Base-by-base conservation (phyloP, 345 rosid species). In the Pseudoturritis turrita region DNA sequence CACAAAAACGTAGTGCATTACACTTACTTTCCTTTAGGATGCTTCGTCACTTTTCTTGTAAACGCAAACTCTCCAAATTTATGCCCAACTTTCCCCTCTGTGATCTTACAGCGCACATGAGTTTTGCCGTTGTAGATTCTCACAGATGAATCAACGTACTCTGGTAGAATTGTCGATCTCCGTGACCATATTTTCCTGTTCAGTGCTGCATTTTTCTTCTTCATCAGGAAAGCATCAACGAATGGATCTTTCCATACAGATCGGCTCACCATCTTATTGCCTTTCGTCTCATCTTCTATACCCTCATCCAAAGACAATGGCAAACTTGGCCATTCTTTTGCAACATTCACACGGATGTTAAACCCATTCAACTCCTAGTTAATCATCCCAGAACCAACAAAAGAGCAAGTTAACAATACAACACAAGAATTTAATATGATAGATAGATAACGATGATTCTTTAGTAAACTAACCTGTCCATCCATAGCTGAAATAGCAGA, bases 401-500 rank as follows among this genome's bases (percentile, higher is more conserved):
- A 35, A 2, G 6, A 21, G 45, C 2, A 62, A 25, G 2, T 53
- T 55, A 44, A 47, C 25, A 72, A 36, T 33, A 35, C 70, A 73
- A 57, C 51, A 57, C 14, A 37, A 17, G 61, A 25, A 33, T 7
- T 10, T 23, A 9, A 40, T 18, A 70, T 55, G 61, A 62, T 3
- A 25, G 13, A 28, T 14, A 40, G 53, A 45, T 14, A n/a, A n/a
- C 9, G 4, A 53, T 15, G 39, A 15, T 28, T 43, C 63, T 44
- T 41, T 18, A 11, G 33, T 35, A 26, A 6, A 18, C 77, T 45
- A 12, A 88, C 96, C 91, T 86, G 86, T 58, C 94, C 91, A 83
- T 88, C 86, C 94, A 88, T 90, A 46, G 85, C 78, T 6, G 88
- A 85, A 58, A 83, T 6, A 11, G 96, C 96, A 39, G 79, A 72